phyloP scores from a whole-genome alignment of 2,329 filamentous ascomycete species.

The Keithomyces neogunnii region DNA sequence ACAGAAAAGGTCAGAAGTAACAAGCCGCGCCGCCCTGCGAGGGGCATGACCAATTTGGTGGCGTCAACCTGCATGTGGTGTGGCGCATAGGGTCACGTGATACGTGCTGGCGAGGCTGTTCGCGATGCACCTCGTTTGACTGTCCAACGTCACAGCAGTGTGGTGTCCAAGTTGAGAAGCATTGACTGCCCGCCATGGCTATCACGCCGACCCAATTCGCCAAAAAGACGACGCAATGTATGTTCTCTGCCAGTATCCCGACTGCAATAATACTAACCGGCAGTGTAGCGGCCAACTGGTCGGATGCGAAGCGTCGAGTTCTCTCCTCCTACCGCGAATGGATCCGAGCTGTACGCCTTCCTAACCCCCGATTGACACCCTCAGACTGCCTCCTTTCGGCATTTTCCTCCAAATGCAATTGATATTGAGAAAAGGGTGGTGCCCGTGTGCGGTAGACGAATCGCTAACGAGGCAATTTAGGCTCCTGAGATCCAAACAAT shows the following conservation, averaged over 20 bases:
- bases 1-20: neutral
- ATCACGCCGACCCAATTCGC: conserved; percentile 92
- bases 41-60: conserved; percentile 10
- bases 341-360: conserved; percentile 78
- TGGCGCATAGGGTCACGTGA: conserved; percentile 21
- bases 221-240: conserved; percentile 70
- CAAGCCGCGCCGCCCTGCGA: neutral
- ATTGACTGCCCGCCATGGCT: conserved; percentile 55
- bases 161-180: conserved; percentile 20
- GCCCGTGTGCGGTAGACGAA: neutral
- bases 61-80: conserved; percentile 5
- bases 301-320: conserved; percentile 80
- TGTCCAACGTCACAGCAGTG: conserved; percentile 19
- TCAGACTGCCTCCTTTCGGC: neutral
- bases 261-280: conserved; percentile 24
- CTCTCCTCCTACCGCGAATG: conserved; percentile 87
- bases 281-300: conserved; percentile 71
- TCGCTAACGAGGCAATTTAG: conserved; percentile 36
- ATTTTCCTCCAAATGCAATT: neutral
- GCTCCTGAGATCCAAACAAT: conserved; percentile 94
- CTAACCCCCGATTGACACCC: neutral
- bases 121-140: conserved; percentile 3
- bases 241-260: conserved; percentile 23
- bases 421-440: neutral
- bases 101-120: conserved; percentile 2